A percentile compares a stretch with the other conserved stretches of the same genome.
phyloP scores from a whole-genome alignment of 1,284 basidiomycete genomes.

The Ceratobasidium sp. region DNA sequence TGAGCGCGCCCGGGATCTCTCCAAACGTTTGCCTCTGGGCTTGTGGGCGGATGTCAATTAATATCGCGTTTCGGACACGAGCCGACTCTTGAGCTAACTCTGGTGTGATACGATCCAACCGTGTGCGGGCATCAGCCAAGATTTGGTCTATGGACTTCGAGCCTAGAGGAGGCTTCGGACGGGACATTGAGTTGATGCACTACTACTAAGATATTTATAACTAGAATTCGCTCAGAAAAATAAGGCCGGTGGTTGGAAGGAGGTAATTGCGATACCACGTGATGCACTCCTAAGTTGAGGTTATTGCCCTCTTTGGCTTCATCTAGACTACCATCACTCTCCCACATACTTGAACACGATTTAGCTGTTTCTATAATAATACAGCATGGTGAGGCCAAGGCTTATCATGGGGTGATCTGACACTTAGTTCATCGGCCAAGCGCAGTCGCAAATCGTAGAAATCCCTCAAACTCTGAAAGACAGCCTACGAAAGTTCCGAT shows the following conservation, averaged over 20 bases:
- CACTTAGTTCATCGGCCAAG: no score
- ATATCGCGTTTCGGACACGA: slow-evolving; percentile 64
- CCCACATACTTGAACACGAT: background rate
- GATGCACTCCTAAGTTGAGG: slow-evolving; percentile 7
- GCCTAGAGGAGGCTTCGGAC: slow-evolving; percentile 65
- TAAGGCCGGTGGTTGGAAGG: background rate
- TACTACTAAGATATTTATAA: no score
- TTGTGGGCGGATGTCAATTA: slow-evolving; percentile 77
- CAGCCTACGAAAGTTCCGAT: slow-evolving; percentile 83
- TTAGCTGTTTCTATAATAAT: background rate
- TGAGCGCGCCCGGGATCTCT: slow-evolving; percentile 67
- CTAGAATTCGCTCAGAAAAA: no score
- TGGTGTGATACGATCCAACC: slow-evolving; percentile 70
- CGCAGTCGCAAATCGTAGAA: slow-evolving; percentile 80
- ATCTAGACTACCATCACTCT: slow-evolving; percentile 27
- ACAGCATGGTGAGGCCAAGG: slow-evolving; percentile 15
- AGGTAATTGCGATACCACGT: slow-evolving; percentile 2
- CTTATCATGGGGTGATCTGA: no score
- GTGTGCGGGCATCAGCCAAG: slow-evolving; percentile 65
- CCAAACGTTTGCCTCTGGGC: slow-evolving; percentile 66
- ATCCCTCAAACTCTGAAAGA: slow-evolving; percentile 81
- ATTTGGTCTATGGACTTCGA: slow-evolving; percentile 66
- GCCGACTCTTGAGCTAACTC: slow-evolving; percentile 69
- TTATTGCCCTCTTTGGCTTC: background rate
- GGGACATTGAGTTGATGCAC: no score